phyloP scores from a whole-genome alignment of 2,329 filamentous ascomycete genomes.

The Aureobasidium subglaciale region DNA sequence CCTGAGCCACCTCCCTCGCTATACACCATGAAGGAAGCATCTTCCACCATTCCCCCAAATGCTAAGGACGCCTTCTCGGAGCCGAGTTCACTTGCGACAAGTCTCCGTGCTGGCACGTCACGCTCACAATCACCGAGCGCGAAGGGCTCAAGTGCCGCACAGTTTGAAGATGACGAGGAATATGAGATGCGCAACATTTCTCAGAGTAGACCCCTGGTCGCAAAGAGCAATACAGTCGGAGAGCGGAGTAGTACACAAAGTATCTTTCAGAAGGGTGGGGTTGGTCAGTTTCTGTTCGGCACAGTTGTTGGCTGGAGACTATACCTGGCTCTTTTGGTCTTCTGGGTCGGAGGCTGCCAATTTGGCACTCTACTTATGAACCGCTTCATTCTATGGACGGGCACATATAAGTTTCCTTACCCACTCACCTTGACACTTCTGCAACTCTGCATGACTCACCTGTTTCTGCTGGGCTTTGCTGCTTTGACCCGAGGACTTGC shows the following conservation, averaged over 20 bases:
- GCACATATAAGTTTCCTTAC: conserved; percentile 37
- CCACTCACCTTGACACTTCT: conserved; percentile 45
- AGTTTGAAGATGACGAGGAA: conserved; percentile 44
- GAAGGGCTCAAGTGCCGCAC: conserved; percentile 34
- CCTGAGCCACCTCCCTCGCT: conserved; percentile 15
- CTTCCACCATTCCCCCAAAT: background rate
- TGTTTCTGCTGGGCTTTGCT: conserved; percentile 41
- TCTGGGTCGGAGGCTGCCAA: conserved; percentile 42
- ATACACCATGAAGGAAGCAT: background rate
- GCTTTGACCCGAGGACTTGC: conserved; percentile 42
- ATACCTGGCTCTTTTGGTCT: conserved; percentile 41
- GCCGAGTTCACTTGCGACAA: conserved; percentile 21
- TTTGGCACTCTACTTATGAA: conserved; percentile 46
- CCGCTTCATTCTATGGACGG: conserved; percentile 43
- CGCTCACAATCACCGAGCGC: conserved; percentile 40
- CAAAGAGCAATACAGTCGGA: conserved; percentile 29
- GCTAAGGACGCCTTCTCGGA: conserved; percentile 22
- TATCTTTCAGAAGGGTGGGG: conserved; percentile 32
- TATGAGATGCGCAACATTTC: conserved; percentile 27
- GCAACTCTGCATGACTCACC: conserved; percentile 45
- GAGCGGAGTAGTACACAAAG: conserved; percentile 22
- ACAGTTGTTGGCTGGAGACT: conserved; percentile 42
- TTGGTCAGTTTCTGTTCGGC: conserved; percentile 44
- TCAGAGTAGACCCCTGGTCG: conserved; percentile 33
- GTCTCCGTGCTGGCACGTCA: conserved; percentile 41